Evolutionary conservation across 805 yeast species (phyloP).

Genomic region (Candida alai): DNA sequence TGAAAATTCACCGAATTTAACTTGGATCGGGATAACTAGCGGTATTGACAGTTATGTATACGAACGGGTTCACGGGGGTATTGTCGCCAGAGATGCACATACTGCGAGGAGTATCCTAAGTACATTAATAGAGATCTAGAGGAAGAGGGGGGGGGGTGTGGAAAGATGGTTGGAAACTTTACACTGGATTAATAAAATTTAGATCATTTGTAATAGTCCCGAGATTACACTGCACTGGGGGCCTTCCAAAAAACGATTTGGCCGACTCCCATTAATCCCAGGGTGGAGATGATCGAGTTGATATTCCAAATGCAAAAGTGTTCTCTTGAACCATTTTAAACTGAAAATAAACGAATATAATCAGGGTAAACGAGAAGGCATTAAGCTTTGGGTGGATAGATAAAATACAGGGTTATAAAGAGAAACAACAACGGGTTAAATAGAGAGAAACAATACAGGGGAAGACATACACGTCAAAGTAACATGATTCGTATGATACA

Average conservation of each 20-base stretch:
- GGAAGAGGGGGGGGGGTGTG: not conserved
- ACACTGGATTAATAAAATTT: too few relatives aligned
- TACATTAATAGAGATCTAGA: conserved; percentile 3
- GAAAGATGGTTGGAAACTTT: not conserved
- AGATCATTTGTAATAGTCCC: conserved; percentile 32
- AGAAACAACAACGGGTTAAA: too few relatives aligned
- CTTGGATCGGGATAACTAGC: conserved; percentile 7
- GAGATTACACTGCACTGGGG: conserved; percentile 12
- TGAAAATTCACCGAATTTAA: conserved; percentile 8
- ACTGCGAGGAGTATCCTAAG: conserved; percentile 3
- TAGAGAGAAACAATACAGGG: too few relatives aligned
- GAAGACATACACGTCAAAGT: too few relatives aligned
- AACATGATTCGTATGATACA: too few relatives aligned
- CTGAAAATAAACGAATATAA: conserved; percentile 46
- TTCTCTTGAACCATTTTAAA: conserved; percentile 44
- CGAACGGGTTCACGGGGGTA: not conserved
- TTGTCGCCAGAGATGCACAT: not conserved
- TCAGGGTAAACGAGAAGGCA: conserved; percentile 48
- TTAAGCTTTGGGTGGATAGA: conserved; percentile 34
- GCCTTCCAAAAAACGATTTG: conserved; percentile 3
- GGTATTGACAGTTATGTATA: conserved; percentile 4
- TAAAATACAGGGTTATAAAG: not conserved
- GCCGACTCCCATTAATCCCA: conserved; percentile 20
- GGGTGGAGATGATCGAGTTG: conserved; percentile 46
- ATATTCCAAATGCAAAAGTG: conserved; percentile 44